These are phyloP conservation scores for Lentithecium fluviatile DNA, from an alignment of 495 filamentous ascomycete species.

Conservation along the genomic window DNA sequence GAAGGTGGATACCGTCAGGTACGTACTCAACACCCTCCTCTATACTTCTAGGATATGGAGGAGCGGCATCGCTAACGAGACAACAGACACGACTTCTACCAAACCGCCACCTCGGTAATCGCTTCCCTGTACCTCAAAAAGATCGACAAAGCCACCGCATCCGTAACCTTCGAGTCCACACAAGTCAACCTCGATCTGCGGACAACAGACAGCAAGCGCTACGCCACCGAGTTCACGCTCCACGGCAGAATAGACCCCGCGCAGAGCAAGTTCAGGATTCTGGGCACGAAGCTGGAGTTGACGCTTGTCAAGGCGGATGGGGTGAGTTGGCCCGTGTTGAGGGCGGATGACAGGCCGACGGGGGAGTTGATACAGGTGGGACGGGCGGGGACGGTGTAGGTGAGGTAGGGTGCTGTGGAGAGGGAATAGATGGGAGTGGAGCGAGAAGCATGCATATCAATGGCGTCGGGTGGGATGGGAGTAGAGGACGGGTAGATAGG, in stretches of 20 bases:
- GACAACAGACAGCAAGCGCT: constrained; percentile 83
- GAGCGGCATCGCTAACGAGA: background rate
- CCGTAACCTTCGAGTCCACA: constrained; percentile 61
- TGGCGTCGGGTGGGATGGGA: background rate
- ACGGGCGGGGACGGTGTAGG: constrained; percentile 52
- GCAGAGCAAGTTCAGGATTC: constrained; percentile 73
- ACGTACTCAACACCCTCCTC: constrained; percentile 25
- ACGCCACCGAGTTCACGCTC: constrained; percentile 68
- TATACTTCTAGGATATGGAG: background rate
- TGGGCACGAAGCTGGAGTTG: constrained; percentile 95
- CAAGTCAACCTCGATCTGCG: constrained; percentile 71
- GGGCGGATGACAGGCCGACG: constrained; percentile 73
- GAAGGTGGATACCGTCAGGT: constrained; percentile 69
- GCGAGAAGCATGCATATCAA: background rate
- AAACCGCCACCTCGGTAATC: constrained; percentile 80
- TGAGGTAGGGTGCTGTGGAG: background rate
- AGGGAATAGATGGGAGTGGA: background rate
- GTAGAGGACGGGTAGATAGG: too few species aligned
- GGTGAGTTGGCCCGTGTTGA: constrained; percentile 82
- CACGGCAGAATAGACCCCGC: constrained; percentile 73
- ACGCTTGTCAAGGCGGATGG: constrained; percentile 80
- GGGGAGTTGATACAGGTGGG: constrained; percentile 84
- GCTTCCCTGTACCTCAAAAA: constrained; percentile 95
- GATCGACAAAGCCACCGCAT: constrained; percentile 77
- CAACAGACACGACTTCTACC: constrained; percentile 86